Base-by-base conservation (phyloP, 345 rosid species). In the Eucalyptus grandis region DNA sequence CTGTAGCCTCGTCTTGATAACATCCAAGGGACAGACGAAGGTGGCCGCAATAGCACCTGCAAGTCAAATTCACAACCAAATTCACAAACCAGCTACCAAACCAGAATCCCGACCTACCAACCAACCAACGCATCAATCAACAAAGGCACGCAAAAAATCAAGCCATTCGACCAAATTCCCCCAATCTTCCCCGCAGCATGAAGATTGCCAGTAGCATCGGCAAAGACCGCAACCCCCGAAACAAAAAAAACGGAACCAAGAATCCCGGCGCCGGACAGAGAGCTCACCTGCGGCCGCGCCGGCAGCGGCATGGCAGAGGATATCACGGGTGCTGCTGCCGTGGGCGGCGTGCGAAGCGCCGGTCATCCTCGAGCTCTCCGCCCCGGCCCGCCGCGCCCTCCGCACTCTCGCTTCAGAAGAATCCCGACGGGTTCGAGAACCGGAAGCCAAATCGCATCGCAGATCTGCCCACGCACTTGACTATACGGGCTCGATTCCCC, bases 11-110 rank as follows among this genome's bases (percentile, higher is more conserved):
- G 99, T 96, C 94, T 98, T 98, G 95, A 98, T 97, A 92, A 98
- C 99, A 94, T 98, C 98, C 93, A 98, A 95, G 44, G 99, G 98
- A 69, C 99, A 97, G 91, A 98, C 93, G 49, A 97, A 97, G 82
- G 99, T 96, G 44, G 99, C 99, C 3, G 99, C 98, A 89, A 98
- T 92, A 90, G 97, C 97, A 89, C 99, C 99, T 98, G 91, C 89
- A 90, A 82, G 44, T 27, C 67, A 50, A 81, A 90, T 72, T 51
- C 88, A 89, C 50, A 31, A 86, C 14, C 30, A 67, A 67, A 54
- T 44, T 54, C 65, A 31, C 54, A 80, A 82, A 86, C 34, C 88
- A 88, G 82, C 40, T 15, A 88, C 62, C 37, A 58, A 89, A 58
- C 47, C 46, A 11, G 47, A 37, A 77, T 14, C 46, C 43, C 44